Conservation (phyloP, 139 green algal species). For the Closterium sp. region DNA sequence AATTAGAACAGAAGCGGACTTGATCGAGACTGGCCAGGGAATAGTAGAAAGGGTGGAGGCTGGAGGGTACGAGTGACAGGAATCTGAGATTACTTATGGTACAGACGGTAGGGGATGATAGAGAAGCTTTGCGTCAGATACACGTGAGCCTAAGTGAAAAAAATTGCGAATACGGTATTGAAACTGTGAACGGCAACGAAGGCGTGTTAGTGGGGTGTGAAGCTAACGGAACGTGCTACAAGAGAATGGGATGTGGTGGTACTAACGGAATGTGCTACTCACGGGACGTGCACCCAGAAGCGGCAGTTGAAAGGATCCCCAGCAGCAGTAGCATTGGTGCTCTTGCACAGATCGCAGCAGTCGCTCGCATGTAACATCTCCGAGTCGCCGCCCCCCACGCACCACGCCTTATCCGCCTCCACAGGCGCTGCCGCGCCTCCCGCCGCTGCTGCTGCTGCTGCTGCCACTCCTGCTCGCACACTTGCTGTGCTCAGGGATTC, state of each 20-base stretch:
- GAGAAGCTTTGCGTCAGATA: too few relatives aligned
- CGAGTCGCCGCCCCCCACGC: neutral
- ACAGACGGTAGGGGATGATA: too few relatives aligned
- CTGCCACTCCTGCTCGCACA: neutral
- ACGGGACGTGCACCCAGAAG: neutral
- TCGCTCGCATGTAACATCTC: neutral
- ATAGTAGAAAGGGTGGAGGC: too few relatives aligned
- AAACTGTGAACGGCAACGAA: too few relatives aligned
- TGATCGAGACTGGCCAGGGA: neutral
- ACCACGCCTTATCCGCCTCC: neutral
- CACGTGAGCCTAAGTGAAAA: too few relatives aligned
- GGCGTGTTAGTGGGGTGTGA: too few relatives aligned
- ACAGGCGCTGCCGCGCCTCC: neutral
- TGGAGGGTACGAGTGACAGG: too few relatives aligned
- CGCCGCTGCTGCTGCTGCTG: neutral
- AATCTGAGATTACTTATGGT: too few relatives aligned
- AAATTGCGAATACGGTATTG: too few relatives aligned
- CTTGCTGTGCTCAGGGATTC: neutral
- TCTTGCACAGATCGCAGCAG: neutral
- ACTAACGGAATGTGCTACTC: neutral
- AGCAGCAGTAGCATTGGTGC: neutral
- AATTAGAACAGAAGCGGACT: neutral
- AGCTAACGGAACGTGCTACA: too few relatives aligned
- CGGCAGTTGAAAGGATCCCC: neutral
- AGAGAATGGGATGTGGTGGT: too few relatives aligned